Evolutionary conservation across 2,329 filamentous ascomycete genomes (phyloP).

Genomic region (Pyrenophora teres): DNA sequence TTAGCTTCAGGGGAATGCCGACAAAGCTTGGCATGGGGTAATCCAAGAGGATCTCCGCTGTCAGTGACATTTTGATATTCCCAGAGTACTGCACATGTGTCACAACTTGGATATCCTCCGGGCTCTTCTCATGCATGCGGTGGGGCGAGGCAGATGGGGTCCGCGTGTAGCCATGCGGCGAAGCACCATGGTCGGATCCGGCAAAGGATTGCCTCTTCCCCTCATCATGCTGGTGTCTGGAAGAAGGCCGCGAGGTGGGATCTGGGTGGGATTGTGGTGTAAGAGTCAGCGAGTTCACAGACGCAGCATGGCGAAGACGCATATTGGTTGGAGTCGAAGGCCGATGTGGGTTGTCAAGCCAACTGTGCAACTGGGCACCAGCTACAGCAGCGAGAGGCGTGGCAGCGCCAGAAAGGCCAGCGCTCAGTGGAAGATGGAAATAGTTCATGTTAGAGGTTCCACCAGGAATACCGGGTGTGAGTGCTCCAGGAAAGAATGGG

Average conservation of each 20-base stretch:
- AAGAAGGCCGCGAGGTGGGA: constrained; percentile 51
- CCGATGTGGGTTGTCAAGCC: constrained; percentile 48
- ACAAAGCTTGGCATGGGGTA: constrained; percentile 99
- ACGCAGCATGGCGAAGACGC: constrained; percentile 46
- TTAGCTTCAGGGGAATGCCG: constrained; percentile 89
- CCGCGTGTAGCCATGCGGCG: constrained; percentile 35
- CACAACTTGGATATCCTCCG: constrained; percentile 90
- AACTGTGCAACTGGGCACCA: constrained; percentile 66
- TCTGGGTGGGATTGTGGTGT: constrained; percentile 54
- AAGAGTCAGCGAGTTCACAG: constrained; percentile 52
- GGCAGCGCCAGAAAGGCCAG: constrained; percentile 73
- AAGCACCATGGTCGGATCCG: constrained; percentile 32
- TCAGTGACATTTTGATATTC: constrained; percentile 84
- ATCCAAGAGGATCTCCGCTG: constrained; percentile 92
- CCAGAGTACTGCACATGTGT: constrained; percentile 89
- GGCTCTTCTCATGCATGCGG: constrained; percentile 70
- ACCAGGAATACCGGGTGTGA: constrained; percentile 67
- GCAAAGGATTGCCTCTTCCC: constrained; percentile 35
- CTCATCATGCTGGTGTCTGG: constrained; percentile 47
- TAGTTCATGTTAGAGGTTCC: constrained; percentile 79
- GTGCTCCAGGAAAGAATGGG: constrained; percentile 47
- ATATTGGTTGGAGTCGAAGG: constrained; percentile 43
- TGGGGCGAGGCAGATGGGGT: constrained; percentile 50
- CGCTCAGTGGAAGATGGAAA: constrained; percentile 77
- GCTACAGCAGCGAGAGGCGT: constrained; percentile 81